Percentiles rank a stretch among this genome's conserved stretches.
Evolutionary conservation across 495 filamentous ascomycete genomes (phyloP).

Genomic region (Xanthoparmelia taractica): DNA sequence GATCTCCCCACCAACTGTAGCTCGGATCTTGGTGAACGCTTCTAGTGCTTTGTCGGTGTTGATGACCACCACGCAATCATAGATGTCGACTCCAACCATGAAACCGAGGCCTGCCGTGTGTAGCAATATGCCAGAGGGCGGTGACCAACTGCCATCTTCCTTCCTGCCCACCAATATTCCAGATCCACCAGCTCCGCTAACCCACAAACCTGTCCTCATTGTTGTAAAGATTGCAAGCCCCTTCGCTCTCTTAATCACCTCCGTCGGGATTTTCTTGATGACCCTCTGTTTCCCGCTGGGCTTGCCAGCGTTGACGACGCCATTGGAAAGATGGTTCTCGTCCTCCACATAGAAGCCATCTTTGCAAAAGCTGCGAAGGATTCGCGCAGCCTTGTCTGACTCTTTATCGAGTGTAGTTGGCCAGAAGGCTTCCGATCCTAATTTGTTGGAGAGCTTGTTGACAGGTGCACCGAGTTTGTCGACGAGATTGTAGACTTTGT

Average conservation of each 20-base stretch:
- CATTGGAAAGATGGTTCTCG: slow-evolving; percentile 20
- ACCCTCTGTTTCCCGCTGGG: slow-evolving; percentile 61
- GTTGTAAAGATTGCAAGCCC: slow-evolving; percentile 87
- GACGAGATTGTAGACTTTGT: slow-evolving; percentile 46
- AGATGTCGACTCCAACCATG: slow-evolving; percentile 81
- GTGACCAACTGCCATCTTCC: slow-evolving; percentile 72
- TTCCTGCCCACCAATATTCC: slow-evolving; percentile 73
- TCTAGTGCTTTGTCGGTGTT: slow-evolving; percentile 75
- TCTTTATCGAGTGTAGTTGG: slow-evolving; percentile 73
- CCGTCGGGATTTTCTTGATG: slow-evolving; percentile 72
- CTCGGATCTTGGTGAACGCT: slow-evolving; percentile 66
- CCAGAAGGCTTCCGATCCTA: slow-evolving; percentile 76
- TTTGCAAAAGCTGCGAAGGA: slow-evolving; percentile 71
- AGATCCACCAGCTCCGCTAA: slow-evolving; percentile 79
- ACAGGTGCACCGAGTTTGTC: slow-evolving; percentile 59
- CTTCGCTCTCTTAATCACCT: slow-evolving; percentile 77
- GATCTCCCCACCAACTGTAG: slow-evolving; percentile 72
- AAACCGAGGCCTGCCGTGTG: slow-evolving; percentile 86
- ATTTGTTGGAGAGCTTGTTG: slow-evolving; percentile 62
- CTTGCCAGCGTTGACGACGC: slow-evolving; percentile 26
- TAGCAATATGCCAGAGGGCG: slow-evolving; percentile 78
- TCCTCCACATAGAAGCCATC: slow-evolving; percentile 55
- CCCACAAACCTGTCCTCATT: slow-evolving; percentile 86
- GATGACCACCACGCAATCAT: slow-evolving; percentile 86
- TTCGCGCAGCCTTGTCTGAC: slow-evolving; percentile 74